These are phyloP conservation scores for Ramichloridium luteum DNA, from an alignment of 2,329 filamentous ascomycete genomes.

Conservation along the genomic window DNA sequence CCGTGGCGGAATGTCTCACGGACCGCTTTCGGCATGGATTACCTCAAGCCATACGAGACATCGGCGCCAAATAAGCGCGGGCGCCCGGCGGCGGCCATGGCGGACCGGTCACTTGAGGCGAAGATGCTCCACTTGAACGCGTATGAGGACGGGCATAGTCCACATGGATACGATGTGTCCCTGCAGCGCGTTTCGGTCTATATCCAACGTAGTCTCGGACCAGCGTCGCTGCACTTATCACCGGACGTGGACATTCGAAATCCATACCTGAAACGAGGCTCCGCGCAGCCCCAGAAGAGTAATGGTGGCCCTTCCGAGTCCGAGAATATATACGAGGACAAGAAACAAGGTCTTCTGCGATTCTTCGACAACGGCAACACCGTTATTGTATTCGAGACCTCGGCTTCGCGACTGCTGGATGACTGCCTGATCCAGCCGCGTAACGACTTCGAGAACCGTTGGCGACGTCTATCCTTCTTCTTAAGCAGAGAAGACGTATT, in stretches of 20 bases:
- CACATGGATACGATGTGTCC: slow-evolving; percentile 38
- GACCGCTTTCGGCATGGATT: slow-evolving; percentile 40
- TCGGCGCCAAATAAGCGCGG: slow-evolving; percentile 7
- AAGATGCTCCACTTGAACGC: slow-evolving; percentile 41
- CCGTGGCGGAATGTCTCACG: slow-evolving; percentile 40
- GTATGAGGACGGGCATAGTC: slow-evolving; percentile 33
- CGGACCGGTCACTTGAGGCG: slow-evolving; percentile 15
- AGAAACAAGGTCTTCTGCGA: slow-evolving; percentile 6
- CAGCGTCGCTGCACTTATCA: slow-evolving; percentile 19
- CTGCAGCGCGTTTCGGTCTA: slow-evolving; percentile 40
- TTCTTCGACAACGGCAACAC: slow-evolving; percentile 38
- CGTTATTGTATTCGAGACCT: slow-evolving; percentile 43
- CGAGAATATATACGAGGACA: background rate
- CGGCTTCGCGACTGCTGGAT: slow-evolving; percentile 34
- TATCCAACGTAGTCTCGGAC: slow-evolving; percentile 37
- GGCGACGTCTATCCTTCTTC: slow-evolving; percentile 41
- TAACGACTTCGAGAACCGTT: slow-evolving; percentile 40
- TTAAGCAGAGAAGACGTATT: slow-evolving; percentile 33
- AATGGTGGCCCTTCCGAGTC: too few species aligned
- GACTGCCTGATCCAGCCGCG: slow-evolving; percentile 40
- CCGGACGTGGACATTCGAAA: slow-evolving; percentile 31
- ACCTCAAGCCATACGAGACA: slow-evolving; percentile 35
- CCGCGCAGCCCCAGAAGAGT: background rate
- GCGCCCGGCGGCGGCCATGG: slow-evolving; percentile 5
- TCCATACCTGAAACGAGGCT: slow-evolving; percentile 28